Conservation (phyloP, 73 alveolate genomes). For the Uronychia setigera region DNA sequence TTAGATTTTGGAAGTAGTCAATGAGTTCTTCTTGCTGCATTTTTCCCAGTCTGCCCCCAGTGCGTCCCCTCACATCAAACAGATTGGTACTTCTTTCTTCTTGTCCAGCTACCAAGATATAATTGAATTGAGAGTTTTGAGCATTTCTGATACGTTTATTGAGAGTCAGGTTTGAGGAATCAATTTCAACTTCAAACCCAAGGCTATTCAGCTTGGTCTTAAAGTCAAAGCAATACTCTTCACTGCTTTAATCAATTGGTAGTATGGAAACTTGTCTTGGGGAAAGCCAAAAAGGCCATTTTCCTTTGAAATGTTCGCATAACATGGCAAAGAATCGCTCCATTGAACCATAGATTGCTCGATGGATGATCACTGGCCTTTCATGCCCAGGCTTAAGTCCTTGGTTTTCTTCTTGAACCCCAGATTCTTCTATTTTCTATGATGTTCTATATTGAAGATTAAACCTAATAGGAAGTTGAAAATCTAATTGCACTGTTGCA, state of each 20-base stretch:
- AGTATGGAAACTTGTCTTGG: constrained; percentile 97
- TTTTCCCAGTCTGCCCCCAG: constrained; percentile 80
- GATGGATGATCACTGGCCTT: constrained; percentile 98
- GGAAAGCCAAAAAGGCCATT: constrained; percentile 99
- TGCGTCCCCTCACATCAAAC: constrained; percentile 97
- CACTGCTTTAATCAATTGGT: constrained; percentile 83
- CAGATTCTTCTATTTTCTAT: constrained; percentile 62
- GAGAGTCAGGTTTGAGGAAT: constrained; percentile 85
- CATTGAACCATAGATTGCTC: constrained; percentile 99
- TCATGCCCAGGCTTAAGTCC: constrained; percentile 92
- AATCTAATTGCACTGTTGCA: constrained; percentile 97
- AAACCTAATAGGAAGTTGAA: constrained; percentile 97
- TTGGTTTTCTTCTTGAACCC: constrained; percentile 26
- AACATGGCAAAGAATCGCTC: constrained; percentile 98
- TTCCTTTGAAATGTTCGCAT: constrained; percentile 97
- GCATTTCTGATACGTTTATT: constrained; percentile 97
- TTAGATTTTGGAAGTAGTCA: not conserved
- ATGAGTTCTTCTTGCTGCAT: not conserved
- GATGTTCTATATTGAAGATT: constrained; percentile 92
- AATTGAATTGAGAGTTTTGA: constrained; percentile 90
- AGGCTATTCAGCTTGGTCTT: constrained; percentile 69
- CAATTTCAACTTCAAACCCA: constrained; percentile 90
- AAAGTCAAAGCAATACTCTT: constrained; percentile 76
- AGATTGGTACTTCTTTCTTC: constrained; percentile 88
- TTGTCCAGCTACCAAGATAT: constrained; percentile 97